phyloP scores from a whole-genome alignment of 805 yeast species.

The Metschnikowia picachoensis region DNA sequence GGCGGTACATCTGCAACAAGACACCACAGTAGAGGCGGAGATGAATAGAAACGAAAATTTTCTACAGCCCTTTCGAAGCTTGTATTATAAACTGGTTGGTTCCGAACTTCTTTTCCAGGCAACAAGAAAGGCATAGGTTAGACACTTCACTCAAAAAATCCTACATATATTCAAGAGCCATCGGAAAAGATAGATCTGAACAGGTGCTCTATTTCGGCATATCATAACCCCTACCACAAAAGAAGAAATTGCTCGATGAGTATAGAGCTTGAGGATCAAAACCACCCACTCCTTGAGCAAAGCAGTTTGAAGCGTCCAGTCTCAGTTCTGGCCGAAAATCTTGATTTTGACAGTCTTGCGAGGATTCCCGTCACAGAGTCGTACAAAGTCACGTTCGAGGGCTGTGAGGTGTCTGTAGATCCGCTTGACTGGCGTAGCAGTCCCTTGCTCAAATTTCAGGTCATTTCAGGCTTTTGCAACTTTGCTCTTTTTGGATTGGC shows the following conservation, averaged over 20 bases:
- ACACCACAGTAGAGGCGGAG: too few species aligned
- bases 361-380: slow-evolving; percentile 8
- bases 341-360: slow-evolving; percentile 10
- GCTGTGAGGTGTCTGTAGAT: slow-evolving; percentile 29
- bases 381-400: slow-evolving; percentile 23
- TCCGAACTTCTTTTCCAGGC: too few species aligned
- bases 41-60: too few species aligned
- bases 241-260: neutral
- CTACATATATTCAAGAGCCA: too few species aligned
- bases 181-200: too few species aligned
- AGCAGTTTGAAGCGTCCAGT: neutral
- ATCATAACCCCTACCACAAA: too few species aligned
- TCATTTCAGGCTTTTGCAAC: slow-evolving; percentile 33
- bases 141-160: too few species aligned
- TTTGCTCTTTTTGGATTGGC: slow-evolving; percentile 51
- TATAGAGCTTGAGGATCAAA: slow-evolving; percentile 4
- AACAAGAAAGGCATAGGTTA: too few species aligned
- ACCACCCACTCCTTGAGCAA: neutral
- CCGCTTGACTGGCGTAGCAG: slow-evolving; percentile 39
- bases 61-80: too few species aligned
- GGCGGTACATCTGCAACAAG: too few species aligned
- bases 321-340: neutral
- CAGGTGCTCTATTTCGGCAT: too few species aligned
- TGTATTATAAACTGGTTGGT: too few species aligned
- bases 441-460: slow-evolving; percentile 39